Conservation (phyloP, 140 eudicot species). For the Senecio squalidus region DNA sequence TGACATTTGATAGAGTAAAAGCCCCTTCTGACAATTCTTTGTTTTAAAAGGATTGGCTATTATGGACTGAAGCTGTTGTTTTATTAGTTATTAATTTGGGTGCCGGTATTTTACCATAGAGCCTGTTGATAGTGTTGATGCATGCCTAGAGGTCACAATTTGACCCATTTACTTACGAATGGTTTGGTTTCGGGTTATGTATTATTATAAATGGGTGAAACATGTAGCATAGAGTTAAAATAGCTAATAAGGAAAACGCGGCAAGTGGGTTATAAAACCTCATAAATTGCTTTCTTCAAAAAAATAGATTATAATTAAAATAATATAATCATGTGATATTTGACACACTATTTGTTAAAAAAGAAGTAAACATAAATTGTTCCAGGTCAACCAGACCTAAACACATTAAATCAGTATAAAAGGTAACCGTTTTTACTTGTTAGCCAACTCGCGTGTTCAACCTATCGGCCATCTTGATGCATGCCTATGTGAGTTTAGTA, state of each 20-base stretch:
- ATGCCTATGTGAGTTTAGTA: neutral
- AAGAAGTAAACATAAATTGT: neutral
- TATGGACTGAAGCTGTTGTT: neutral
- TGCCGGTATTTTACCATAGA: neutral
- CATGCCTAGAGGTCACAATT: neutral
- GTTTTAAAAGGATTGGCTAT: neutral
- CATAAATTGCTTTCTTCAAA: neutral
- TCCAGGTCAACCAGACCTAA: neutral
- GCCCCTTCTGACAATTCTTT: neutral
- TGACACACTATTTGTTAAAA: neutral
- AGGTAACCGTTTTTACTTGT: too few relatives aligned
- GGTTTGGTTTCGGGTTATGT: neutral
- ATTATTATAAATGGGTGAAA: neutral
- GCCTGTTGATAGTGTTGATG: neutral
- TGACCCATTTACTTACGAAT: neutral
- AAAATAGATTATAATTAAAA: neutral
- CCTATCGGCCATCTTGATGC: neutral
- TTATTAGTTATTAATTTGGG: neutral
- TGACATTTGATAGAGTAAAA: neutral
- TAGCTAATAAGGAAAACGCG: neutral
- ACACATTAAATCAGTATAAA: too few relatives aligned
- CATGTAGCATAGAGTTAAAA: neutral
- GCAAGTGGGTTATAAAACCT: neutral
- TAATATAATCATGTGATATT: neutral
- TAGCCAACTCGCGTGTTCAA: too few relatives aligned